Evolutionary conservation across 2,329 filamentous ascomycete species (phyloP).

Genomic region (Venturia nashicola): DNA sequence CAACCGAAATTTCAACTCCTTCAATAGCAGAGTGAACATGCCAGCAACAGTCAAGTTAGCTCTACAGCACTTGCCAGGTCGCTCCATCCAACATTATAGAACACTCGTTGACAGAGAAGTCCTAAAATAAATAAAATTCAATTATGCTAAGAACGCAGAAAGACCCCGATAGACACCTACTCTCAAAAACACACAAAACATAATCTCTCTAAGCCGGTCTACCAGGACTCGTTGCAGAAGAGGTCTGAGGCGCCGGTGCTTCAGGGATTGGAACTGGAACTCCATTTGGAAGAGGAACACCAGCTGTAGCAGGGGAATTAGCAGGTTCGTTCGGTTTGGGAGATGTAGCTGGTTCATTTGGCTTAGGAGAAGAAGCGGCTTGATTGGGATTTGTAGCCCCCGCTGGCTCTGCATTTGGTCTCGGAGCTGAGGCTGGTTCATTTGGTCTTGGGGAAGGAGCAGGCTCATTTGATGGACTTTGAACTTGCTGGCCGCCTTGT

Average conservation of each 20-base stretch:
- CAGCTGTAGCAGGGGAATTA: neutral
- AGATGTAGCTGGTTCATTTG: neutral
- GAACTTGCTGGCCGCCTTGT: neutral
- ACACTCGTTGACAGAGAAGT: too few relatives aligned
- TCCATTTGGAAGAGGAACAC: neutral
- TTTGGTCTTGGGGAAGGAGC: neutral
- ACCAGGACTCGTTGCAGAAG: neutral
- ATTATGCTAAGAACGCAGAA: neutral
- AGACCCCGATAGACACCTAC: neutral
- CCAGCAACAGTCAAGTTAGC: too few relatives aligned
- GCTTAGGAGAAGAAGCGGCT: neutral
- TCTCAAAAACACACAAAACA: neutral
- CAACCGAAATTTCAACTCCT: too few relatives aligned
- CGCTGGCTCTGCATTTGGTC: neutral
- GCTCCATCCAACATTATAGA: too few relatives aligned
- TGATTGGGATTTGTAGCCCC: too few relatives aligned
- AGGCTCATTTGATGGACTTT: neutral
- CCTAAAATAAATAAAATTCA: neutral
- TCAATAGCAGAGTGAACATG: too few relatives aligned
- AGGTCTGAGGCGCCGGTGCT: neutral
- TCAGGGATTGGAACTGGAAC: neutral
- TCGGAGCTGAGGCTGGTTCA: neutral
- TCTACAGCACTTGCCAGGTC: too few relatives aligned
- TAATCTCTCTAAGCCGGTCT: neutral
- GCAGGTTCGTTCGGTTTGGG: neutral